Conservation (phyloP, 2,329 filamentous ascomycete genomes). For the Neophaeococcomyces aloes region DNA sequence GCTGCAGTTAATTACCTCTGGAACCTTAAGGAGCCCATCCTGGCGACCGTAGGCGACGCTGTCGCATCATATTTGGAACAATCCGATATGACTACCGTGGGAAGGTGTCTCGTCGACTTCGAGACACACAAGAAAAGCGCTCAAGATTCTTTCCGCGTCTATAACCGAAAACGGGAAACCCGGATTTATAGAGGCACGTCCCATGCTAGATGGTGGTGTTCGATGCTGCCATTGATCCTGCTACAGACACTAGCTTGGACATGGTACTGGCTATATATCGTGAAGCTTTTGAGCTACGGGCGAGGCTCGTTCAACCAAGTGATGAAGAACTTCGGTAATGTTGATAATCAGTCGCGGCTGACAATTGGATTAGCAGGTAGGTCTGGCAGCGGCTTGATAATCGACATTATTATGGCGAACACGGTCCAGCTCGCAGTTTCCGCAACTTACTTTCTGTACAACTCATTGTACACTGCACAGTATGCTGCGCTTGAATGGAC, state of each 20-base stretch:
- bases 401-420: constrained; percentile 24
- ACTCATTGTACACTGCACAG: constrained; percentile 34
- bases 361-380: background rate
- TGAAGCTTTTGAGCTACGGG: background rate
- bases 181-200: background rate
- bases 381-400: background rate
- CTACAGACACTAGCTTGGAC: too few species aligned
- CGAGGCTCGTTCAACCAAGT: background rate
- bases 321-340: background rate
- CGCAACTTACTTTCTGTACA: constrained; percentile 26
- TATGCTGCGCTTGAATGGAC: constrained; percentile 39
- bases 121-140: background rate
- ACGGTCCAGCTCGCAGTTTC: constrained; percentile 26
- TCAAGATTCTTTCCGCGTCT: background rate
- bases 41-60: constrained; percentile 28
- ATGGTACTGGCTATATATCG: background rate
- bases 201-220: background rate
- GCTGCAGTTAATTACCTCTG: constrained; percentile 10
- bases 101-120: constrained; percentile 14
- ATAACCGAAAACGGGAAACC: background rate
- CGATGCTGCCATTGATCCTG: background rate
- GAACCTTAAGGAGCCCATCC: constrained; percentile 9
- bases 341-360: background rate
- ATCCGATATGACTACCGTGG: constrained; percentile 21
- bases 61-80: constrained; percentile 25